Evolutionary conservation across 1,139 yeast genomes (phyloP).

Genomic region (Pichia sp.): DNA sequence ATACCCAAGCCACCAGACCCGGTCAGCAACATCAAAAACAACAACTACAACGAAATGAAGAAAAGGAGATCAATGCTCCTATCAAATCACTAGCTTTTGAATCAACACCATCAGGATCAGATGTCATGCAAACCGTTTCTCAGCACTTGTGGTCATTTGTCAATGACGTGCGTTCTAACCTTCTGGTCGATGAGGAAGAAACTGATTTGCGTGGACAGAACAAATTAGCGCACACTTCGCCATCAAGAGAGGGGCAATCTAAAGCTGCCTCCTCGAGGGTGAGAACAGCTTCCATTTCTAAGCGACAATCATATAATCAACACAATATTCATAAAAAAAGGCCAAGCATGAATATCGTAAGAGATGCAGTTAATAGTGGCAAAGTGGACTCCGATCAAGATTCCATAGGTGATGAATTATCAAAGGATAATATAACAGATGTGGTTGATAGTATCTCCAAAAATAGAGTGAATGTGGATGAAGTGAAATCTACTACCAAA

Average conservation of each 20-base stretch:
- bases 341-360: conserved; percentile 3
- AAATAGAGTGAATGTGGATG: not conserved
- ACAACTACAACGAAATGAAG: no score
- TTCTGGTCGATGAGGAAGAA: conserved; percentile 15
- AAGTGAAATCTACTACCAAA: not conserved
- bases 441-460: conserved; percentile 4
- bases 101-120: conserved; percentile 11
- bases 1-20: no score
- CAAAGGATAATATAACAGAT: conserved; percentile 1
- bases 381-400: not conserved
- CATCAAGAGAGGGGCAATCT: not conserved
- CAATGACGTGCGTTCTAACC: conserved; percentile 26
- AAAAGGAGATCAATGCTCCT: conserved; percentile 15
- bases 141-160: conserved; percentile 28
- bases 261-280: no score
- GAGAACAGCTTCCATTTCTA: conserved; percentile 24
- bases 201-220: no score
- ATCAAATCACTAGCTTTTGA: conserved; percentile 19
- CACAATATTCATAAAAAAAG: conserved; percentile 16
- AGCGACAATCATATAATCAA: conserved; percentile 23
- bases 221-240: no score
- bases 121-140: conserved; percentile 26
- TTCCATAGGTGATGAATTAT: conserved; percentile 1
- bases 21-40: no score
- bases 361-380: not conserved